A percentile compares a stretch with the other conserved stretches of the same genome.
These are phyloP conservation scores for Tricholomella constricta DNA, from an alignment of 768 basidiomycete species.

Conservation along the genomic window DNA sequence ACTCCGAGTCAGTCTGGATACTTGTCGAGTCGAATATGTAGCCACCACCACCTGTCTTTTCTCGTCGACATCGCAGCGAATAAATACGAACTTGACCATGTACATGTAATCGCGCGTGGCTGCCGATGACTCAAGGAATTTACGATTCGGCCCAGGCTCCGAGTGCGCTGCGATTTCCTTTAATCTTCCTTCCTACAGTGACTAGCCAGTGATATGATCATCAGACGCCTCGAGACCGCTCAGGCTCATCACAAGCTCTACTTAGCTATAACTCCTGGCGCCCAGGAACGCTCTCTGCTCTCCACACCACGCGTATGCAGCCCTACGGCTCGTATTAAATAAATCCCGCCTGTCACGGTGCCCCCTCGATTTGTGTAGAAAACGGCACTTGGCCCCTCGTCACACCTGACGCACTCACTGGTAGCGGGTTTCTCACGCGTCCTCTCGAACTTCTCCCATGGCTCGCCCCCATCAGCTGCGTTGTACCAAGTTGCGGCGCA, in stretches of 20 bases:
- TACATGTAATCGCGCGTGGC: too few species aligned
- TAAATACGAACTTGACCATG: too few species aligned
- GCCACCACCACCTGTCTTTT: neutral
- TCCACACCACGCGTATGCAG: neutral
- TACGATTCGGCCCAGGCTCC: too few species aligned
- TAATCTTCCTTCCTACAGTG: neutral
- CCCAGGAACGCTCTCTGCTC: neutral
- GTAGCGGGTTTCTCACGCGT: neutral
- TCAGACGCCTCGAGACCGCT: neutral
- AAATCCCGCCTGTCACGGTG: too few species aligned
- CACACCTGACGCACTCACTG: too few species aligned
- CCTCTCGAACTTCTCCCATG: neutral
- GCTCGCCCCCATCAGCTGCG: neutral
- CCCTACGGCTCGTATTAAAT: neutral
- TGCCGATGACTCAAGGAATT: too few species aligned
- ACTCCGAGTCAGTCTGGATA: conserved; percentile 1
- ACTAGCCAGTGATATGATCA: neutral
- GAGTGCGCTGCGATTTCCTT: too few species aligned
- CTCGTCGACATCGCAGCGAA: neutral
- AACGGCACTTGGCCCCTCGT: too few species aligned
- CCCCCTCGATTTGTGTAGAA: too few species aligned
- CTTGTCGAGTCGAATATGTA: conserved; percentile 4
- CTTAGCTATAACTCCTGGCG: neutral
- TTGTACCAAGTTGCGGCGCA: too few species aligned
- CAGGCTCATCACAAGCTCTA: too few species aligned